These are phyloP conservation scores for Capsicum chinense DNA, from an alignment of 257 asterid species.

Conservation along the genomic window DNA sequence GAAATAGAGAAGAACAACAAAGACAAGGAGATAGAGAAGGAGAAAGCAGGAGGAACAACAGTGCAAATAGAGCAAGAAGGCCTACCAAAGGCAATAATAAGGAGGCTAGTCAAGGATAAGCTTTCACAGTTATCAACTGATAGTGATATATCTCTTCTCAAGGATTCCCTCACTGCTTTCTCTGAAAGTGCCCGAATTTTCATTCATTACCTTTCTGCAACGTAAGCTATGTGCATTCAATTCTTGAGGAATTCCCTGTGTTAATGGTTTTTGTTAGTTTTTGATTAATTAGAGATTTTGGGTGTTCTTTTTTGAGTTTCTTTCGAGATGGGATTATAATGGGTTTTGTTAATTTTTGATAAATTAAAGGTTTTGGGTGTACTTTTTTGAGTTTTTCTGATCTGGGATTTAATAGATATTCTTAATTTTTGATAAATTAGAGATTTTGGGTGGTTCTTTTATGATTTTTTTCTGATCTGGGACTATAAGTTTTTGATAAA, in stretches of 20 bases:
- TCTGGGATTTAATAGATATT: not conserved
- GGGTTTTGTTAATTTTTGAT: not conserved
- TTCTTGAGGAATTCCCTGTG: too few species aligned
- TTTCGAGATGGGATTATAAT: not conserved
- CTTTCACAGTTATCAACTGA: constrained; percentile 74
- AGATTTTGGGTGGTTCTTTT: too few species aligned
- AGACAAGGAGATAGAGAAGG: constrained; percentile 46
- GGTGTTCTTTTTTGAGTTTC: not conserved
- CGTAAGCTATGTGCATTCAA: constrained; percentile 47
- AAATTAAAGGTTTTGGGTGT: too few species aligned
- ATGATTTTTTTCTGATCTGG: not conserved
- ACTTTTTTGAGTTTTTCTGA: not conserved
- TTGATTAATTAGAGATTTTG: not conserved
- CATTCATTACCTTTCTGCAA: constrained; percentile 84
- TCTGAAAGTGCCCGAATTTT: constrained; percentile 82
- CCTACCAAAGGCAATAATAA: constrained; percentile 90
- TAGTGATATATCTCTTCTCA: constrained; percentile 67
- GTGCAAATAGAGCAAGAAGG: constrained; percentile 57
- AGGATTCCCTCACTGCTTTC: constrained; percentile 81
- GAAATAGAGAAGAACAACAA: constrained; percentile 42
- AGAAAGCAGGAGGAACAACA: constrained; percentile 33
- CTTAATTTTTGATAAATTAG: too few species aligned
- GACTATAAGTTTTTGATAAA: not conserved
- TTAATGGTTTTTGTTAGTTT: not conserved
- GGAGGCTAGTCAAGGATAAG: constrained; percentile 89